Percentiles rank a stretch among this genome's conserved stretches.
phyloP scores from a whole-genome alignment of 305 asterid genomes.

The Fraxinus sp. region DNA sequence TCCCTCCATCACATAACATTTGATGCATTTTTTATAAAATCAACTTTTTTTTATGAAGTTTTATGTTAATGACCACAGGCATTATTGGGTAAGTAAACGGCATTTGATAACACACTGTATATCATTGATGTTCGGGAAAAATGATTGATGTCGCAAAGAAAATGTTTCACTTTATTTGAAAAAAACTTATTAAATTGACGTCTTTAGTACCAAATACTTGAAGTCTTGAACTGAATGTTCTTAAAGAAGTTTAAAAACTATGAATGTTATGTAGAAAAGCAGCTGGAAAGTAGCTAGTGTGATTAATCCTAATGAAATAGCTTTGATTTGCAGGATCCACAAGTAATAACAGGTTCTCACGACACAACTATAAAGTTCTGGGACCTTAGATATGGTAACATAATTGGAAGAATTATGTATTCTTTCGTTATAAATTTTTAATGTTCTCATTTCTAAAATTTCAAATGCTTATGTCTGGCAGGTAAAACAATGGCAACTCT shows the following conservation, averaged over 20 bases:
- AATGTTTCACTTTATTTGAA: neutral
- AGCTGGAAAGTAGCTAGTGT: slow-evolving; percentile 2
- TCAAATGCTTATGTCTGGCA: slow-evolving; percentile 33
- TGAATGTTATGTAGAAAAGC: neutral
- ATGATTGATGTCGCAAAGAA: neutral
- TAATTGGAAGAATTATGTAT: neutral
- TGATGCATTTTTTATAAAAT: neutral
- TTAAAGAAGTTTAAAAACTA: neutral
- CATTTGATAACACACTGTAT: neutral
- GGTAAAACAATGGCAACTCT: slow-evolving; percentile 92
- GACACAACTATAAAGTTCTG: slow-evolving; percentile 93
- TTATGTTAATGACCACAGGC: neutral
- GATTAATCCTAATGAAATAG: slow-evolving; percentile 22
- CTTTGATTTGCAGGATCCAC: slow-evolving; percentile 79
- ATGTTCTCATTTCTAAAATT: slow-evolving; percentile 22
- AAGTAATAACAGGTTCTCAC: slow-evolving; percentile 96
- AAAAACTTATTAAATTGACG: neutral
- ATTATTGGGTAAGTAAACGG: neutral
- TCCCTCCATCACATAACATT: neutral
- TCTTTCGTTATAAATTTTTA: slow-evolving; percentile 6
- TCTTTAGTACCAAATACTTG: neutral
- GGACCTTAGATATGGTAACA: slow-evolving; percentile 92
- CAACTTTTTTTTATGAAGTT: neutral
- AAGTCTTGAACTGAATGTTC: neutral
- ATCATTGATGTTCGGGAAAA: neutral